A percentile compares a stretch with the other conserved stretches of the same genome.
phyloP scores from a whole-genome alignment of 257 asterid genomes.

The Solanum peruvianum region DNA sequence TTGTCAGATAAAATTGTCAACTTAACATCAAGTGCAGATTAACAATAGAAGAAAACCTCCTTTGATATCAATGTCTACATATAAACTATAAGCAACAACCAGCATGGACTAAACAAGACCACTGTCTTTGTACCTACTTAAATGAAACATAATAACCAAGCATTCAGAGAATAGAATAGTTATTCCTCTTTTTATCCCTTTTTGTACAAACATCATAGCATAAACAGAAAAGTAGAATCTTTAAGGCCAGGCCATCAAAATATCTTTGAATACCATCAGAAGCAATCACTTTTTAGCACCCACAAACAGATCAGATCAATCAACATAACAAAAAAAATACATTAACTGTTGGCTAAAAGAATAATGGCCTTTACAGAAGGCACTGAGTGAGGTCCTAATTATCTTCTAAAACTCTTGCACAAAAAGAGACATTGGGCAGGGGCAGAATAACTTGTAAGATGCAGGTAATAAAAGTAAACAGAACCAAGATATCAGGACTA shows the following conservation, averaged over 20 bases:
- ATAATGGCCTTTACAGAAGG: not conserved
- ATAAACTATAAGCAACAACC: not conserved
- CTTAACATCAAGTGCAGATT: not conserved
- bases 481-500: not conserved
- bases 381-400: not conserved
- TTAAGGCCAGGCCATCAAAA: not conserved
- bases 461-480: not conserved
- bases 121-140: not conserved
- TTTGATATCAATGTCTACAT: not conserved
- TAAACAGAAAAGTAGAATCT: not conserved
- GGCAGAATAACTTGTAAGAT: not conserved
- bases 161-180: not conserved
- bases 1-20: not conserved
- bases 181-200: not conserved
- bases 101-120: not conserved
- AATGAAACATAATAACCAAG: not conserved
- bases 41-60: not conserved
- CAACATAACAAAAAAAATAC: not conserved
- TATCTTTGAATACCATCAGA: not conserved
- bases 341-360: not conserved
- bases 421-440: not conserved
- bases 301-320: not conserved
- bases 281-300: not conserved
- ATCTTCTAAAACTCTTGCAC: not conserved
- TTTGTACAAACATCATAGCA: not conserved